Evolutionary conservation across 495 filamentous ascomycete genomes (phyloP).

Genomic region (Penicillium simplicissimum): DNA sequence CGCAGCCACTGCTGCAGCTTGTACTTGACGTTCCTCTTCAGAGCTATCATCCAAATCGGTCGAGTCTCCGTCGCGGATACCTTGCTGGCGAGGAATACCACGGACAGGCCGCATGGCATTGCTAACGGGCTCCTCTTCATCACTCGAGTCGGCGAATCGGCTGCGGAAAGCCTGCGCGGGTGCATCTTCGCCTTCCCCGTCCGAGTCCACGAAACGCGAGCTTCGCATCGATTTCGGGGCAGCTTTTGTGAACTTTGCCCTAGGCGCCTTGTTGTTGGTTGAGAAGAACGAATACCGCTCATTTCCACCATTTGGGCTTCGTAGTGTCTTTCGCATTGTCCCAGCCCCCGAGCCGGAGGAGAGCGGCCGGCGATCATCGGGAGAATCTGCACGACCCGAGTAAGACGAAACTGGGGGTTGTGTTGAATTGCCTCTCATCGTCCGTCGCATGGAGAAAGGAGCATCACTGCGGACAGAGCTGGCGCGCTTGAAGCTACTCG

Average conservation of each 20-base stretch:
- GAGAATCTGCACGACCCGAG: constrained; percentile 32
- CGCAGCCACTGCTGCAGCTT: constrained; percentile 13
- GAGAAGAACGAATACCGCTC: constrained; percentile 48
- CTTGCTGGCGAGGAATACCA: constrained; percentile 59
- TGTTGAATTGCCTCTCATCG: constrained; percentile 48
- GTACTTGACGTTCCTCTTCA: constrained; percentile 38
- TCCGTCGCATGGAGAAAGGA: constrained; percentile 54
- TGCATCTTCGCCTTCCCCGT: constrained; percentile 62
- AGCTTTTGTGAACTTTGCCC: constrained; percentile 35
- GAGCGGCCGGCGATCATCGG: constrained; percentile 32
- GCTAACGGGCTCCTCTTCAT: constrained; percentile 56
- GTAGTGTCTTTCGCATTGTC: constrained; percentile 54
- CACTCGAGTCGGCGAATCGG: constrained; percentile 81
- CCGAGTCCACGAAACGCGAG: constrained; percentile 66
- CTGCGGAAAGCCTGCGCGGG: constrained; percentile 54
- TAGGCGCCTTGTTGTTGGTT: constrained; percentile 47
- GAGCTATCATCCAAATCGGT: constrained; percentile 69
- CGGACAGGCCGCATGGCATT: constrained; percentile 58
- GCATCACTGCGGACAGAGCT: constrained; percentile 37
- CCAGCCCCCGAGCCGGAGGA: constrained; percentile 36
- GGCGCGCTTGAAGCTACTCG: constrained; percentile 61
- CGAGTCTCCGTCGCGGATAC: constrained; percentile 60
- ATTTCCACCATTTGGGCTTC: constrained; percentile 33
- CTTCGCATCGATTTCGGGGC: constrained; percentile 15
- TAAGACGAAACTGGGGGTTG: constrained; percentile 25